Percentiles rank a stretch among this genome's conserved stretches.
Conservation (phyloP, 768 basidiomycete species). For the Kockovaella imperatae region DNA sequence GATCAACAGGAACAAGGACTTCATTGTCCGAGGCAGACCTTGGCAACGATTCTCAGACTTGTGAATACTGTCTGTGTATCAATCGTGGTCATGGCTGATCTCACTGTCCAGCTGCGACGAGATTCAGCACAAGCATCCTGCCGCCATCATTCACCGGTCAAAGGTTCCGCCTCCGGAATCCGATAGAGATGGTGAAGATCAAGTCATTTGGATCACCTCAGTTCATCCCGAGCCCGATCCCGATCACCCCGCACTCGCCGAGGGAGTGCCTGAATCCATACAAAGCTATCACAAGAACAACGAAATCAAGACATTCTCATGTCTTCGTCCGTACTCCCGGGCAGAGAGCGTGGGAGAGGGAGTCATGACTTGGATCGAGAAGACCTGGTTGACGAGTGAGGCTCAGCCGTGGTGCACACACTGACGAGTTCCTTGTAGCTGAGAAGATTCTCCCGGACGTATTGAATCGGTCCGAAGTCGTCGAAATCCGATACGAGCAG, state of each 20-base stretch:
- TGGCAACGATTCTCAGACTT: slow-evolving; percentile 67
- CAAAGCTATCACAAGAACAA: slow-evolving; percentile 83
- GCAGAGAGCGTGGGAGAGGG: slow-evolving; percentile 47
- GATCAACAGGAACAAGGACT: slow-evolving; percentile 71
- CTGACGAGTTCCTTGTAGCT: slow-evolving; percentile 11
- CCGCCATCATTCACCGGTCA: slow-evolving; percentile 67
- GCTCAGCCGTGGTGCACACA: not conserved
- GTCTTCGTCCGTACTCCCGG: slow-evolving; percentile 19
- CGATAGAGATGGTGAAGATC: slow-evolving; percentile 66
- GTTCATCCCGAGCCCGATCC: slow-evolving; percentile 80
- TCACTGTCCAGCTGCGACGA: slow-evolving; percentile 63
- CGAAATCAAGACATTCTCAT: slow-evolving; percentile 75
- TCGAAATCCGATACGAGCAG: slow-evolving; percentile 61
- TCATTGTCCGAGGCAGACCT: slow-evolving; percentile 86
- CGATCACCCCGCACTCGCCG: slow-evolving; percentile 66
- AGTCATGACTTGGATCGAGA: slow-evolving; percentile 63
- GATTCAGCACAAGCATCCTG: slow-evolving; percentile 82
- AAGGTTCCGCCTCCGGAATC: slow-evolving; percentile 72
- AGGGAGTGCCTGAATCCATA: slow-evolving; percentile 71
- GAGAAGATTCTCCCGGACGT: slow-evolving; percentile 59
- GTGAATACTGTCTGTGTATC: slow-evolving; percentile 32
- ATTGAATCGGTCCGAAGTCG: slow-evolving; percentile 76
- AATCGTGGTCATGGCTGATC: not conserved
- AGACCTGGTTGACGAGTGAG: slow-evolving; percentile 51
- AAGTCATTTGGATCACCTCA: slow-evolving; percentile 80